These are phyloP conservation scores for Aegle marmelos DNA, from an alignment of 345 rosid species.

Conservation along the genomic window DNA sequence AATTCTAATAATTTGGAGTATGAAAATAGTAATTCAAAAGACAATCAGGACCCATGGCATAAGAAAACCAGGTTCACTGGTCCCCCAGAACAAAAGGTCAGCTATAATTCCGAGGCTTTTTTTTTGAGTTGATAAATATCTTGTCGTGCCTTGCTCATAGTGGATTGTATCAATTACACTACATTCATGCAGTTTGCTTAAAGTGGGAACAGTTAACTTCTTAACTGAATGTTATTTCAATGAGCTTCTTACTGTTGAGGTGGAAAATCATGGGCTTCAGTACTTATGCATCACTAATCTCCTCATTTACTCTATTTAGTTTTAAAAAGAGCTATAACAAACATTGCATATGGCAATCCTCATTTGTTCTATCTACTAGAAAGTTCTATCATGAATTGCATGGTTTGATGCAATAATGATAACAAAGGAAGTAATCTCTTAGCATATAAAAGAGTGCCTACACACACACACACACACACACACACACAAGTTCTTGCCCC, in stretches of 20 bases:
- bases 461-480: too few species aligned
- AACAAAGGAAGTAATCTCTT: too few species aligned
- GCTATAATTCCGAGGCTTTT: slow-evolving; percentile 11
- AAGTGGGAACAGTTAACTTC: background rate
- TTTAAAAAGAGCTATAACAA: too few species aligned
- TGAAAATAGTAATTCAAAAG: slow-evolving; percentile 36
- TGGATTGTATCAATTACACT: background rate
- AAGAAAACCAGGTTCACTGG: slow-evolving; percentile 59
- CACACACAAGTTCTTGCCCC: too few species aligned
- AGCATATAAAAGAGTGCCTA: too few species aligned
- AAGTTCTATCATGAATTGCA: background rate
- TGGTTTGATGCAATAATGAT: background rate
- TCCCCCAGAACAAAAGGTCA: slow-evolving; percentile 87
- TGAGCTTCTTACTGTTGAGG: background rate
- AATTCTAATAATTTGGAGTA: slow-evolving; percentile 31
- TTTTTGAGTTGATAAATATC: background rate
- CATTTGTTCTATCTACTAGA: background rate
- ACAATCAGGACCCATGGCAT: slow-evolving; percentile 38
- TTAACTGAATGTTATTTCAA: background rate
- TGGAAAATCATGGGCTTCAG: background rate
- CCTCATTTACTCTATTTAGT: background rate
- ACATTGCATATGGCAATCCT: background rate
- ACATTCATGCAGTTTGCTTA: background rate
- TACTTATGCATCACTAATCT: background rate
- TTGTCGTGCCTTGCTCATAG: background rate